Percentiles rank a stretch among this genome's conserved stretches.
Evolutionary conservation across 441 rosid species (phyloP).

Genomic region (Jatropha podagrica): DNA sequence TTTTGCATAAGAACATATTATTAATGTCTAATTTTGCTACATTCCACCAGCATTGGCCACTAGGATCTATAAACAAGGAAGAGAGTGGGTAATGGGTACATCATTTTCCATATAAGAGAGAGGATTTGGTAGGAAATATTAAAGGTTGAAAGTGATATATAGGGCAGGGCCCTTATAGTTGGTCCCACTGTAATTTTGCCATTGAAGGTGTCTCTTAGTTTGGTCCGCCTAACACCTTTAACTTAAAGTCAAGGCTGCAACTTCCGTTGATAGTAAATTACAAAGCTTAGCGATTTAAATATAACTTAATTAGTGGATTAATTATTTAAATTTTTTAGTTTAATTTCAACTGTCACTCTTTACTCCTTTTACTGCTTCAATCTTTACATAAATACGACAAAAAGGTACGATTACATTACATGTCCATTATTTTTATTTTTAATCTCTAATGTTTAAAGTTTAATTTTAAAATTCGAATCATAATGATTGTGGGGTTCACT

Average conservation of each 20-base stretch:
- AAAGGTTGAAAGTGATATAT: slow-evolving; percentile 17
- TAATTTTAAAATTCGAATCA: too few relatives aligned
- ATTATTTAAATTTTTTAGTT: background rate
- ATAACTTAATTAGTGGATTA: background rate
- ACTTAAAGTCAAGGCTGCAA: slow-evolving; percentile 15
- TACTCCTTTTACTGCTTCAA: too few relatives aligned
- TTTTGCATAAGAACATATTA: background rate
- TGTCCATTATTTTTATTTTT: too few relatives aligned
- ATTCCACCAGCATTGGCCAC: background rate
- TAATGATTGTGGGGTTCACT: too few relatives aligned
- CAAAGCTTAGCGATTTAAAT: background rate
- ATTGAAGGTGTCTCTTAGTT: background rate
- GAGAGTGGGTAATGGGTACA: background rate
- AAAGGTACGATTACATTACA: too few relatives aligned
- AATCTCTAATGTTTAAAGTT: too few relatives aligned
- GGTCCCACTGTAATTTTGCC: background rate
- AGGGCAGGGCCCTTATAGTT: slow-evolving; percentile 6
- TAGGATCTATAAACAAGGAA: background rate
- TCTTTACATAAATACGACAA: too few relatives aligned
- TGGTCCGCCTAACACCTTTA: slow-evolving; percentile 25
- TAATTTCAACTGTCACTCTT: too few relatives aligned
- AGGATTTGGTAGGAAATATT: slow-evolving; percentile 5
- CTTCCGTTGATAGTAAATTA: background rate
- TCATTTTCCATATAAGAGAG: background rate
- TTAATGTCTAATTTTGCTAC: background rate